Percentiles rank a stretch among this genome's conserved stretches.
These are phyloP conservation scores for button mushroom (Agaricus bisporus) DNA, from an alignment of 768 basidiomycete species.

Conservation along the genomic window DNA sequence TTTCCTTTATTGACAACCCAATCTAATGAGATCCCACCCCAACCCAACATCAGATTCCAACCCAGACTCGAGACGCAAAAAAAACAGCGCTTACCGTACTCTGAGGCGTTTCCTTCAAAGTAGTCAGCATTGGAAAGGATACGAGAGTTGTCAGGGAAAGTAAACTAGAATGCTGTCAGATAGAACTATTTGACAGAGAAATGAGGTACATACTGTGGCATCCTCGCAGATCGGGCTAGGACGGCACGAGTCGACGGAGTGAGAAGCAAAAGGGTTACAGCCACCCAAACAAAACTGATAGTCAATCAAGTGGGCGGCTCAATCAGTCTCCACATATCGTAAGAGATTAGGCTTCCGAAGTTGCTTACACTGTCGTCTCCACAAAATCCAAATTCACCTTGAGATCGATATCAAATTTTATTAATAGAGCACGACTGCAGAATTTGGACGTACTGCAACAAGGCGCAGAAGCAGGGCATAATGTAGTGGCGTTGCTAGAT, in stretches of 20 bases:
- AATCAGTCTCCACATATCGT: slow-evolving; percentile 2
- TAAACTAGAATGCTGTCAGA: slow-evolving; percentile 34
- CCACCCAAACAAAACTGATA: slow-evolving; percentile 75
- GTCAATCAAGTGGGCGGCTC: neutral
- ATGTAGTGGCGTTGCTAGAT: slow-evolving; percentile 35
- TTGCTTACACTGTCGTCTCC: slow-evolving; percentile 36
- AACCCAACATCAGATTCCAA: neutral
- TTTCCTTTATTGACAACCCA: slow-evolving; percentile 68
- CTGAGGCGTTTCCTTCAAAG: slow-evolving; percentile 70
- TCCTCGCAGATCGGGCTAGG: slow-evolving; percentile 70
- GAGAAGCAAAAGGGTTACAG: slow-evolving; percentile 75
- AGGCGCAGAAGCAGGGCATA: slow-evolving; percentile 38
- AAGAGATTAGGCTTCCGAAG: neutral
- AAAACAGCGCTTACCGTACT: slow-evolving; percentile 41
- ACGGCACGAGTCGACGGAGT: slow-evolving; percentile 56
- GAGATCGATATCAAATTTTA: neutral
- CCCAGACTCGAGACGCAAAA: neutral
- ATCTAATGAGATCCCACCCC: slow-evolving; percentile 31
- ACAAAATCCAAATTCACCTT: slow-evolving; percentile 52
- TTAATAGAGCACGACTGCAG: neutral
- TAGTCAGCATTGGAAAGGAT: slow-evolving; percentile 59
- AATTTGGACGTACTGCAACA: slow-evolving; percentile 41
- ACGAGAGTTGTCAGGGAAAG: slow-evolving; percentile 59
- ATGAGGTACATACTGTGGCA: slow-evolving; percentile 37
- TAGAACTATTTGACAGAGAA: neutral